A percentile compares a stretch with the other conserved stretches of the same genome.
Evolutionary conservation across 2,329 filamentous ascomycete species (phyloP).

Genomic region (Taxawa tesnikishii): DNA sequence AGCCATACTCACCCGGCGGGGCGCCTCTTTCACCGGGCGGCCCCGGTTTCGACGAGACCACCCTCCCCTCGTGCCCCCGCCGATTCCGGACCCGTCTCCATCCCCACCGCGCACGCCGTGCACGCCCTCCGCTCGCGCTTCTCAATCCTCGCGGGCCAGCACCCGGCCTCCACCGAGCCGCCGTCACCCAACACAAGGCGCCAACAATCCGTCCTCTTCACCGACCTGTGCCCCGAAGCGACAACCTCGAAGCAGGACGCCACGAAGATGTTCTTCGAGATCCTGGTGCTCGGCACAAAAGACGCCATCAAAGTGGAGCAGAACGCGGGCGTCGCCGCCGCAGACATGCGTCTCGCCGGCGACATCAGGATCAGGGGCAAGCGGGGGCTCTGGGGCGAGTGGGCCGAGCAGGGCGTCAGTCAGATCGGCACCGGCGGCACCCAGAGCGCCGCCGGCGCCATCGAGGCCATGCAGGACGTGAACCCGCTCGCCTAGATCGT

Average conservation of each 20-base stretch:
- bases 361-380: conserved; percentile 79
- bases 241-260: conserved; percentile 77
- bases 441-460: conserved; percentile 3
- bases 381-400: conserved; percentile 90
- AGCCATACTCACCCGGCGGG: no score
- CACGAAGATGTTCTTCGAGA: conserved; percentile 99
- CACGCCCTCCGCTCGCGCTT: conserved; percentile 87
- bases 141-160: conserved; percentile 33
- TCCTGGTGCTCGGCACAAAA: conserved; percentile 89
- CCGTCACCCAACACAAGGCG: conserved; percentile 58
- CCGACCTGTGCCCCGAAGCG: conserved; percentile 74
- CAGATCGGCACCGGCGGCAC: conserved; percentile 2
- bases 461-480: neutral
- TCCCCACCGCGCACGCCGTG: conserved; percentile 90
- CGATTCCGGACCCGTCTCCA: conserved; percentile 74
- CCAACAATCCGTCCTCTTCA: conserved; percentile 71
- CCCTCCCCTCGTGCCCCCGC: conserved; percentile 59
- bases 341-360: conserved; percentile 73
- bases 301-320: conserved; percentile 97
- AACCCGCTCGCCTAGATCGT: no score
- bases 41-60: conserved; percentile 66
- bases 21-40: no score
- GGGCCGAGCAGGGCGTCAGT: conserved; percentile 60
- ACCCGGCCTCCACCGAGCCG: conserved; percentile 55
- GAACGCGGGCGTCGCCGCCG: conserved; percentile 52